phyloP scores from a whole-genome alignment of 2,329 filamentous ascomycete species.

The Monilinia vaccinii-corymbosi region DNA sequence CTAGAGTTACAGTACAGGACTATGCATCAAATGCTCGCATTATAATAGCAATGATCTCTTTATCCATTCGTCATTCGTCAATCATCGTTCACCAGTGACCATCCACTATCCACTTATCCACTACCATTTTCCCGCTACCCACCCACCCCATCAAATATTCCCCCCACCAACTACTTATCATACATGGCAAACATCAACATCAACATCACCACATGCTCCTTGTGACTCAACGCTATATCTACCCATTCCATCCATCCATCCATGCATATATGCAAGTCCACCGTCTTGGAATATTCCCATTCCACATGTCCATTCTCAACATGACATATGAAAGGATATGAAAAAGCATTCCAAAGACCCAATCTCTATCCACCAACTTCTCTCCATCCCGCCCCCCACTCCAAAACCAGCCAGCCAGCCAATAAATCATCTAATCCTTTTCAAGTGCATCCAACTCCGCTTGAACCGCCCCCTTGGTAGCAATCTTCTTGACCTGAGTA shows the following conservation, averaged over 20 bases:
- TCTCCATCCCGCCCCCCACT: neutral
- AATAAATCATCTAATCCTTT: constrained; percentile 10
- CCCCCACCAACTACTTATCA: neutral
- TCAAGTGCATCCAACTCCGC: constrained; percentile 61
- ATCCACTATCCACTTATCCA: too few species aligned
- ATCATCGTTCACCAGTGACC: too few species aligned
- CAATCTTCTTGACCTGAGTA: constrained; percentile 97
- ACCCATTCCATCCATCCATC: neutral
- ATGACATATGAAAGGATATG: constrained; percentile 1
- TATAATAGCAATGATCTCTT: neutral
- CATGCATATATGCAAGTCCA: neutral
- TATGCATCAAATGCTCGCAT: too few species aligned
- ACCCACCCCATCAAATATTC: neutral
- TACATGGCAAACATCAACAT: neutral
- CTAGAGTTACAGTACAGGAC: too few species aligned
- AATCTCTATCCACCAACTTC: neutral
- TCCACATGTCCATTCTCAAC: neutral
- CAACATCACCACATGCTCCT: neutral
- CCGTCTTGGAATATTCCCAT: neutral
- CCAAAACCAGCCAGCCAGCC: neutral
- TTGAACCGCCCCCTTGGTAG: constrained; percentile 73
- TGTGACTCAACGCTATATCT: neutral
- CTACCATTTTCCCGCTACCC: neutral
- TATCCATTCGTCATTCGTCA: neutral
- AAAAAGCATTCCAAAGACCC: constrained; percentile 1